Evolutionary conservation across 1,284 basidiomycete species (phyloP).

Genomic region (Cerioporus squamosus): DNA sequence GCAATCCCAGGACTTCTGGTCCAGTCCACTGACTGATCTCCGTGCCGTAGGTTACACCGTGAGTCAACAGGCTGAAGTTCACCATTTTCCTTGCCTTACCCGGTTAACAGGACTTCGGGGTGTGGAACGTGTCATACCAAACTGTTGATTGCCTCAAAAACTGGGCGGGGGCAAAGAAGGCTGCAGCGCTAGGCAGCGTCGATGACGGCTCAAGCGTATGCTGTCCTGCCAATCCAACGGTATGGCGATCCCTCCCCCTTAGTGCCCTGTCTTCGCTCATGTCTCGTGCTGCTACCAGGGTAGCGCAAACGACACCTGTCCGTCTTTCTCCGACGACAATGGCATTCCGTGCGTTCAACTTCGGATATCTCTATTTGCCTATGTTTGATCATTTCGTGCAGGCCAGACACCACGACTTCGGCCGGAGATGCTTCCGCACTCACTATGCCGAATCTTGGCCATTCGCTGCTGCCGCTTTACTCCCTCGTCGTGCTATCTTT

Average conservation of each 20-base stretch:
- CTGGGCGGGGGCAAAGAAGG: constrained; percentile 65
- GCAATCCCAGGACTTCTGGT: neutral
- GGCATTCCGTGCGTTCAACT: constrained; percentile 61
- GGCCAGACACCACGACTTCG: constrained; percentile 17
- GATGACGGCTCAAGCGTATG: constrained; percentile 62
- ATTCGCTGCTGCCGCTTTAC: constrained; percentile 17
- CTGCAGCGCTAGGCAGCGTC: constrained; percentile 69
- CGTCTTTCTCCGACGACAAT: constrained; percentile 72
- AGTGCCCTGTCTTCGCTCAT: neutral
- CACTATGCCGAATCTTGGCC: constrained; percentile 6
- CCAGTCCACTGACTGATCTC: neutral
- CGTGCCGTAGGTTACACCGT: constrained; percentile 46
- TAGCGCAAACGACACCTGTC: constrained; percentile 58
- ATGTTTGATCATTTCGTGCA: neutral
- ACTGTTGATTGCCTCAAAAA: constrained; percentile 57
- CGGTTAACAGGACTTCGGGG: constrained; percentile 67
- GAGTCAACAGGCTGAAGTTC: constrained; percentile 11
- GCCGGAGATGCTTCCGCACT: constrained; percentile 1
- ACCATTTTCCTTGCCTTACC: neutral
- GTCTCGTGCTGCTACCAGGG: constrained; percentile 37
- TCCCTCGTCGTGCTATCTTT: constrained; percentile 17
- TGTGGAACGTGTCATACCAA: constrained; percentile 80
- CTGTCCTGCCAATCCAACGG: constrained; percentile 70
- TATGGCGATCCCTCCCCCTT: constrained; percentile 33
- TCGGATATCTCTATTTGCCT: neutral